Evolutionary conservation across 257 asterid genomes (phyloP).

Genomic region (Handroanthus guayacan): DNA sequence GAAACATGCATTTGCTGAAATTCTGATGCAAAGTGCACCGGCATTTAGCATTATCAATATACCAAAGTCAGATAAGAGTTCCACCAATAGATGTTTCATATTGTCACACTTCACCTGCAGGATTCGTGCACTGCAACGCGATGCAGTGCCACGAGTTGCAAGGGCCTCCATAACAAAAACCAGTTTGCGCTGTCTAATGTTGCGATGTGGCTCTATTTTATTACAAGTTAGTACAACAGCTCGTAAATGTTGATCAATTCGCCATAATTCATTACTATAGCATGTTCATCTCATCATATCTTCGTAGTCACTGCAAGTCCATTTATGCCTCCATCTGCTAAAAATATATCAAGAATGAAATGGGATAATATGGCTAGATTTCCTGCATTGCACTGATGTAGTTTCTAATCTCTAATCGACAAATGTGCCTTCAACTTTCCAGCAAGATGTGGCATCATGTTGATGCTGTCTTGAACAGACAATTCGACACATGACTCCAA

Average conservation of each 20-base stretch:
- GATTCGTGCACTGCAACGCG: background rate
- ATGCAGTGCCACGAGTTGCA: background rate
- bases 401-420: conserved; percentile 45
- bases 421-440: conserved; percentile 66
- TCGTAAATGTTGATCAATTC: background rate
- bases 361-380: background rate
- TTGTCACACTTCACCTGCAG: background rate
- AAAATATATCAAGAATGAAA: background rate
- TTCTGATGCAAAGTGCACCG: background rate
- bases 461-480: conserved; percentile 68
- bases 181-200: background rate
- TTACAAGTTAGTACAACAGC: background rate
- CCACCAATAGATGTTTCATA: background rate
- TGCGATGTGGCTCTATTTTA: background rate
- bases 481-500: conserved; percentile 83
- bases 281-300: conserved; percentile 13
- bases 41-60: background rate
- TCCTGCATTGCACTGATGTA: background rate
- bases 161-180: background rate
- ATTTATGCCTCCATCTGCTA: conserved; percentile 28
- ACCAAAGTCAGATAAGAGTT: background rate
- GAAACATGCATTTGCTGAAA: background rate
- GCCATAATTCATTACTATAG: background rate
- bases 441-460: conserved; percentile 71
- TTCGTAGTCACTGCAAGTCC: background rate